Evolutionary conservation across 306 rosid species (phyloP).

Genomic region (Rubus parviflorus): DNA sequence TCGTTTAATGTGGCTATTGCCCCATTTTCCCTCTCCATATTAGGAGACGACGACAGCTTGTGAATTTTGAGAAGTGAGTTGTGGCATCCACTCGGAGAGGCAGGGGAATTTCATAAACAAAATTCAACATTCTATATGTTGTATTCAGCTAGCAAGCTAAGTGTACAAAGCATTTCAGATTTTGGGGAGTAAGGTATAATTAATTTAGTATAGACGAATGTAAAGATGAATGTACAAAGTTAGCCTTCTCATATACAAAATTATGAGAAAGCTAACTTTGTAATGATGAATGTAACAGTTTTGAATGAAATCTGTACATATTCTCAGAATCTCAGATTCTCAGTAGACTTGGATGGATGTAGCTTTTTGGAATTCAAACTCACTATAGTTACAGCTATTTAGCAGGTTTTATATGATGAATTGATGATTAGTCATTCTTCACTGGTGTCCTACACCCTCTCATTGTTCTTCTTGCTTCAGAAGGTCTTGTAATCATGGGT

Average conservation of each 20-base stretch:
- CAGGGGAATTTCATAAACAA: conserved; percentile 6
- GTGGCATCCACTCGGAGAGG: neutral
- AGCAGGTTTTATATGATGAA: neutral
- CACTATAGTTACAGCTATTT: neutral
- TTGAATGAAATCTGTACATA: conserved; percentile 4
- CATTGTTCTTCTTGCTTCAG: neutral
- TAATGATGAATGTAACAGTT: conserved; percentile 22
- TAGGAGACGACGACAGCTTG: conserved; percentile 47
- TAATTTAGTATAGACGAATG: neutral
- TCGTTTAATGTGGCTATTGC: conserved; percentile 56
- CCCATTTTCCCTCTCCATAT: conserved; percentile 50
- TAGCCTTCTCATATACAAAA: neutral
- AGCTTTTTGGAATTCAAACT: neutral
- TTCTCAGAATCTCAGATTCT: conserved; percentile 1
- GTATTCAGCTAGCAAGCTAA: neutral
- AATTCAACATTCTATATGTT: neutral
- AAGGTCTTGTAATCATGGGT: neutral
- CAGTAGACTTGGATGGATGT: neutral
- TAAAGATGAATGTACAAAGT: neutral
- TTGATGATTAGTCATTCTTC: neutral
- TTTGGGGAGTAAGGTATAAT: neutral
- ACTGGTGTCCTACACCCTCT: neutral
- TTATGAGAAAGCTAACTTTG: conserved; percentile 11
- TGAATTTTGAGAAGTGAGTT: conserved; percentile 36
- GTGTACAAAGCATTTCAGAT: conserved; percentile 12